Evolutionary conservation across 2,329 filamentous ascomycete genomes (phyloP).

Genomic region (Westerdykella sp.): DNA sequence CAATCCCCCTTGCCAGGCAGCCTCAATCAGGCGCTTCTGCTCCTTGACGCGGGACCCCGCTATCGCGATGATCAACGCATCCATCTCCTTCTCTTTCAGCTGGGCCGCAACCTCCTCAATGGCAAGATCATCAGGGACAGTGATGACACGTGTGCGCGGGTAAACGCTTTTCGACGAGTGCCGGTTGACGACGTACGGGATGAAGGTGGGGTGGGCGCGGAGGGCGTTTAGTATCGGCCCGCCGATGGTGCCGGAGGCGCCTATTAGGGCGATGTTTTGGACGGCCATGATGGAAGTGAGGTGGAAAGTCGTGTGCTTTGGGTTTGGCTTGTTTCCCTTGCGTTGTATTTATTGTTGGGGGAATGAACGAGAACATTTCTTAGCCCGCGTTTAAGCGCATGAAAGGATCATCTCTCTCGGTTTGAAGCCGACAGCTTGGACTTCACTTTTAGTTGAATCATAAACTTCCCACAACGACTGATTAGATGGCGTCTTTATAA

Average conservation of each 20-base stretch:
- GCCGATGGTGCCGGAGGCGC: constrained; percentile 34
- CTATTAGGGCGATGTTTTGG: constrained; percentile 39
- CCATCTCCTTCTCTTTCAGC: constrained; percentile 41
- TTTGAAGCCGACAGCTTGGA: no score
- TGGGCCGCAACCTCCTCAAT: constrained; percentile 31
- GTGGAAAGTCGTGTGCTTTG: neutral
- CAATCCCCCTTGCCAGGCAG: constrained; percentile 53
- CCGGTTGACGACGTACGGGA: constrained; percentile 30
- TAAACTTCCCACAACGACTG: no score
- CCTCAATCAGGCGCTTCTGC: constrained; percentile 52
- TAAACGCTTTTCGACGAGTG: constrained; percentile 32
- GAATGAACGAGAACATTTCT: no score
- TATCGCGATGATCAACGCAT: constrained; percentile 47
- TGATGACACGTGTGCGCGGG: constrained; percentile 41
- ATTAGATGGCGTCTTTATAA: no score
- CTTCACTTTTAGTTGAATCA: no score
- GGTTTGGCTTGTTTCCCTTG: neutral
- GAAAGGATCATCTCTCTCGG: no score
- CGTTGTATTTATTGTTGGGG: no score
- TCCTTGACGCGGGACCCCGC: constrained; percentile 42
- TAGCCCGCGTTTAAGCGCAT: no score
- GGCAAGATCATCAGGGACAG: constrained; percentile 34
- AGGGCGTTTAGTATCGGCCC: constrained; percentile 30
- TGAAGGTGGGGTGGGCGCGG: constrained; percentile 23
- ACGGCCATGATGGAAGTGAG: constrained; percentile 16